Base-by-base conservation (phyloP, 2,329 filamentous ascomycete species). In the Fusarium luffae region DNA sequence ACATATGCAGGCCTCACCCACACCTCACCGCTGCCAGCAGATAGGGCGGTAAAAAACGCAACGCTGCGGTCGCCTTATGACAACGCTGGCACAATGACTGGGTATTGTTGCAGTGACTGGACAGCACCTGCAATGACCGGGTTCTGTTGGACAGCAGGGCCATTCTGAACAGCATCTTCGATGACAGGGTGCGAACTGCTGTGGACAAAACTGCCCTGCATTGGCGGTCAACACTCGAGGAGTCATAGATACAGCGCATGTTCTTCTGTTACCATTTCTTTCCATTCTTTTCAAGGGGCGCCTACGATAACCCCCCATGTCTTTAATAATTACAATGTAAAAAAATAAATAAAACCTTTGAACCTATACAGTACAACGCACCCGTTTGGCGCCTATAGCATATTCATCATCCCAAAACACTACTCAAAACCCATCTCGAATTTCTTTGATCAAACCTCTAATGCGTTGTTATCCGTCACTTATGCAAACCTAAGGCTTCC, bases 401-500 rank as follows among this genome's bases (percentile, higher is more conserved):
- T 75, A 71, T 75, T 70, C 72, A 70, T 75, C 71, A 63, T 69
- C 67, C 69, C 60, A 71, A 70, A 59, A 72, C 69, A 66, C 63
- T 66, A 72, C 65, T 71, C 69, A 63, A 69, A 49, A 69, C 44
- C 11, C 47, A 34, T 52, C 44, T 52, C 49, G 28, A 28, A 30
- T 49, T 62, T 48, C 48, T 50, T 58, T 37, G 34, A 37, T 37
- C 59, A 59, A 60, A 46, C 19, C 49, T 65, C 61, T 58, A 23
- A 28, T 28, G 28, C 28, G 28, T 28, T 28, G 28, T 28, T 28
- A 28, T 18, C 49, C 50, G 19, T 41, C 47, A 58, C 58, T 81
- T 76, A 85, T 73, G 81, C 78, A 75, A 85, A 86, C 51, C 84
- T 80, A 63, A 86, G 71, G 66, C 79, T 83, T 44, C 79, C 80